Percentiles rank a stretch among this genome's conserved stretches.
phyloP scores from a whole-genome alignment of 176 grass and related monocot genomes.

The Pontederia paniculata region DNA sequence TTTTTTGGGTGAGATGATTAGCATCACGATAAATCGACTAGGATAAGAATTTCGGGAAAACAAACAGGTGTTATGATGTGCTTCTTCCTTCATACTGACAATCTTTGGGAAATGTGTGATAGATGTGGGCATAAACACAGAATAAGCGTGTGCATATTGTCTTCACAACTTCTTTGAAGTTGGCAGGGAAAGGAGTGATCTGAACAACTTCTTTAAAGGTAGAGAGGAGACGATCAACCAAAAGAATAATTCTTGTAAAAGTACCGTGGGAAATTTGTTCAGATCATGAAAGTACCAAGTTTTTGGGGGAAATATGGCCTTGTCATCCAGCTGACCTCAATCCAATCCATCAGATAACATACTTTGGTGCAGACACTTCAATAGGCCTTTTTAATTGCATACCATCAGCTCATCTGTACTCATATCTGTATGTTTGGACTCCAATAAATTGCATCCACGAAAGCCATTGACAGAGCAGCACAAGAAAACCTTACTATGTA shows the following conservation, averaged over 20 bases:
- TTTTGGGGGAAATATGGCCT: constrained; percentile 95
- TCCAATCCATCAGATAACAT: constrained; percentile 99
- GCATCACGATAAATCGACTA: background rate
- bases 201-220: constrained; percentile 36
- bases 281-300: constrained; percentile 47
- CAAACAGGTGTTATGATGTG: constrained; percentile 98
- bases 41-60: constrained; percentile 4
- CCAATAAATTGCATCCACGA: too few species aligned
- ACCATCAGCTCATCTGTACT: constrained; percentile 98
- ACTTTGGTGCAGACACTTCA: constrained; percentile 96
- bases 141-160: constrained; percentile 94
- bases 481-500: too few species aligned
- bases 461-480: too few species aligned
- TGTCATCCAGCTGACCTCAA: constrained; percentile 93
- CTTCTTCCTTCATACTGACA: constrained; percentile 95
- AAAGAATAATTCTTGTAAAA: background rate
- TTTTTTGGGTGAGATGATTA: background rate
- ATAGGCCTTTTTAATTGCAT: constrained; percentile 97
- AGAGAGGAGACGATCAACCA: constrained; percentile 1
- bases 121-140: constrained; percentile 94
- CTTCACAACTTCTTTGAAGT: constrained; percentile 98
- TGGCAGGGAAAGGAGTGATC: constrained; percentile 76
- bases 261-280: background rate
- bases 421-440: constrained; percentile 45
- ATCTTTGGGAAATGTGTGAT: constrained; percentile 98